These are phyloP conservation scores for Ophiostoma novo-ulmi DNA, from an alignment of 2,329 filamentous ascomycete species.

Conservation along the genomic window DNA sequence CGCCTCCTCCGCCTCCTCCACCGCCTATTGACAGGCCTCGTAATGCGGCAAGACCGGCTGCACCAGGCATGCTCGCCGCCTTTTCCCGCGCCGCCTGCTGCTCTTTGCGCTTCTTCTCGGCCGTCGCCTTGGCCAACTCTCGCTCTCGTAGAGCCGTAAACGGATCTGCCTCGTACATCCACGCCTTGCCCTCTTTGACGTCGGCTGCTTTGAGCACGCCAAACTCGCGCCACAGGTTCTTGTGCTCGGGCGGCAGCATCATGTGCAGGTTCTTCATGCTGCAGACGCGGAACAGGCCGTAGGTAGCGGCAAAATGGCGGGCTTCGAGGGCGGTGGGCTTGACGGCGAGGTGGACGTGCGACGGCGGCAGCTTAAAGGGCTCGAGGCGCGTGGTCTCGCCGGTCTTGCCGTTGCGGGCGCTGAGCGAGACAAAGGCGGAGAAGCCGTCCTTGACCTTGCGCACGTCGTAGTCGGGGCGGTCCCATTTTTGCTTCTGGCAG, in stretches of 20 bases:
- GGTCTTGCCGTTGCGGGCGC: conserved; percentile 72
- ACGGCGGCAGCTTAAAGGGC: conserved; percentile 73
- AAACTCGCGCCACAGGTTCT: conserved; percentile 88
- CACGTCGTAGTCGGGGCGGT: conserved; percentile 85
- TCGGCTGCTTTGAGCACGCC: conserved; percentile 75
- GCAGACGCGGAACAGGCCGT: conserved; percentile 83
- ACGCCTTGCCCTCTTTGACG: conserved; percentile 68
- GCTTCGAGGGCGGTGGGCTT: conserved; percentile 83
- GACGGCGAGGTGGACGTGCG: conserved; percentile 68
- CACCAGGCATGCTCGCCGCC: conserved; percentile 58
- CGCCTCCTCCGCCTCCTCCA: conserved; percentile 28
- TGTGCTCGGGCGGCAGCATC: conserved; percentile 86
- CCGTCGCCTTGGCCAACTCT: conserved; percentile 68
- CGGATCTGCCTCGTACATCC: conserved; percentile 94
- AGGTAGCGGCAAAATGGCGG: conserved; percentile 87
- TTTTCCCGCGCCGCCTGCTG: conserved; percentile 63
- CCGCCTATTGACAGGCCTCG: conserved; percentile 38
- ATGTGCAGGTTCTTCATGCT: conserved; percentile 96
- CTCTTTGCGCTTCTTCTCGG: conserved; percentile 75
- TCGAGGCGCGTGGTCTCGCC: conserved; percentile 69
- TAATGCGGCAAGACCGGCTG: conserved; percentile 51
- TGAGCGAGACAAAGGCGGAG: conserved; percentile 76
- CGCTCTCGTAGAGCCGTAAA: conserved; percentile 76
- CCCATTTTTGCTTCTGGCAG: conserved; percentile 94
- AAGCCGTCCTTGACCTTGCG: conserved; percentile 67